Conservation (phyloP, 495 filamentous ascomycete genomes). For the Apodospora peruviana region DNA sequence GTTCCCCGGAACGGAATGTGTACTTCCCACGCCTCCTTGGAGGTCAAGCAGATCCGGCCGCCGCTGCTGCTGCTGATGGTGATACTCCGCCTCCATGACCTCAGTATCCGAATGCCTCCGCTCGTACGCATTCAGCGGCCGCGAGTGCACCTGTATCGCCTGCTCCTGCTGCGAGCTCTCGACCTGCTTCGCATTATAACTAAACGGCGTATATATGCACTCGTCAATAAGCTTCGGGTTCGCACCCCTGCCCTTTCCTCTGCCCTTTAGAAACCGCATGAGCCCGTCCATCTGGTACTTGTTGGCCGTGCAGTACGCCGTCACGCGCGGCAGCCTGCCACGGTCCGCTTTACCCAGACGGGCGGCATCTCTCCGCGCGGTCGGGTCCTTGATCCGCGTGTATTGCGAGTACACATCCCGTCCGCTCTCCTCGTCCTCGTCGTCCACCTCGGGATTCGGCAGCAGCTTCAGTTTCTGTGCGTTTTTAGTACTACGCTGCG, state of each 20-base stretch:
- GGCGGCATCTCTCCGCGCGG: slow-evolving; percentile 86
- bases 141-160: slow-evolving; percentile 44
- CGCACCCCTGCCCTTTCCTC: slow-evolving; percentile 65
- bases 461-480: slow-evolving; percentile 94
- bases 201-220: slow-evolving; percentile 91
- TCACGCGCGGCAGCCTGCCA: slow-evolving; percentile 80
- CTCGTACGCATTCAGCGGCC: slow-evolving; percentile 41
- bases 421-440: slow-evolving; percentile 86
- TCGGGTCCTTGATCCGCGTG: slow-evolving; percentile 90
- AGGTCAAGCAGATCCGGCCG: slow-evolving; percentile 25
- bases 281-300: slow-evolving; percentile 82
- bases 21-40: slow-evolving; percentile 13
- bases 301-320: slow-evolving; percentile 92
- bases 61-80: too few relatives aligned
- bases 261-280: slow-evolving; percentile 82
- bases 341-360: slow-evolving; percentile 89
- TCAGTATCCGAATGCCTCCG: slow-evolving; percentile 41
- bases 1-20: slow-evolving; percentile 13
- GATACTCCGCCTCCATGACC: slow-evolving; percentile 6
- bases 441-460: slow-evolving; percentile 78
- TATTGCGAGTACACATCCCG: slow-evolving; percentile 95
- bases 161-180: slow-evolving; percentile 21
- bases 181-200: slow-evolving; percentile 49
- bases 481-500: slow-evolving; percentile 90
- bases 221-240: slow-evolving; percentile 91